phyloP scores from a whole-genome alignment of 2,329 filamentous ascomycete species.

The Neonectria sp. region DNA sequence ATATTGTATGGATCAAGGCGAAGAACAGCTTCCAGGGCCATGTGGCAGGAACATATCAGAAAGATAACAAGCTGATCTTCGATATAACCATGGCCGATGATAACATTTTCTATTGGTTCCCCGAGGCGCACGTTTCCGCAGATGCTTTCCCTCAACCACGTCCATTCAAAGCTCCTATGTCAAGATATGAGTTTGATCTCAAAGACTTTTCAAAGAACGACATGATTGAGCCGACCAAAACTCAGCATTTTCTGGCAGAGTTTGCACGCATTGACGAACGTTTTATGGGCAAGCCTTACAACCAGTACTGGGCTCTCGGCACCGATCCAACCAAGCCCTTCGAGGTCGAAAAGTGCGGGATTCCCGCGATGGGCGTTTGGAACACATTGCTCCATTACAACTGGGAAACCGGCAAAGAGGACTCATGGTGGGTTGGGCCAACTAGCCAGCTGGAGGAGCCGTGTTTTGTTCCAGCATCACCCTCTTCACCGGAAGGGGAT shows the following conservation, averaged over 20 bases:
- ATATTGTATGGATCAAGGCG: conserved; percentile 18
- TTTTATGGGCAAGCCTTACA: background rate
- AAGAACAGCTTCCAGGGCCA: conserved; percentile 30
- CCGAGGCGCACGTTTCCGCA: background rate
- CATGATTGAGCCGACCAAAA: background rate
- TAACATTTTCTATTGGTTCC: conserved; percentile 32
- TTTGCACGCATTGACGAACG: background rate
- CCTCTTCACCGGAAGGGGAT: background rate
- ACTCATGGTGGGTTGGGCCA: background rate
- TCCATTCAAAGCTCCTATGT: background rate
- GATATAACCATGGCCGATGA: conserved; percentile 26
- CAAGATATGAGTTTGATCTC: background rate
- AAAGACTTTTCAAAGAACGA: background rate
- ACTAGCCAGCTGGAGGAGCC: background rate
- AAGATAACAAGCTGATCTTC: conserved; percentile 20
- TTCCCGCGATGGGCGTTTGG: background rate
- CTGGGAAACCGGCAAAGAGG: background rate
- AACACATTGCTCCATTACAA: background rate
- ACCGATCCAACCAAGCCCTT: background rate
- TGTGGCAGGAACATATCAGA: conserved; percentile 28
- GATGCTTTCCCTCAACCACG: background rate
- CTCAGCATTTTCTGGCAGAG: background rate
- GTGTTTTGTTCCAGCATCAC: background rate
- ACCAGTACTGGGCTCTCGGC: background rate
- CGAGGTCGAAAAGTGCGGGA: background rate